Conservation (phyloP, 2,329 filamentous ascomycete species). For the Colletotrichum melonis region DNA sequence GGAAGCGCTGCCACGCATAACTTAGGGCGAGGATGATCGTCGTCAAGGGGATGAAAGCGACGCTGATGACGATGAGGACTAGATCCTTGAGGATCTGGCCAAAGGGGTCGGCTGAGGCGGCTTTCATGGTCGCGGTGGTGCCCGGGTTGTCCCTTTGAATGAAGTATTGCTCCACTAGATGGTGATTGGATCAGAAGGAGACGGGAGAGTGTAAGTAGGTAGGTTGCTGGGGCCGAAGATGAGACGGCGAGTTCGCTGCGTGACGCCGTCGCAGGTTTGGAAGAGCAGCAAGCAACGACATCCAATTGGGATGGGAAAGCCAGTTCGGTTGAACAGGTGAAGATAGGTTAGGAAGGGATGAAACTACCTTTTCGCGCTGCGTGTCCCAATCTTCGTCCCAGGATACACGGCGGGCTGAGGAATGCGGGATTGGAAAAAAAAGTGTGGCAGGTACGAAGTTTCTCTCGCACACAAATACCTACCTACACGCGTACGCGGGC, state of each 20-base stretch:
- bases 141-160: too few relatives aligned
- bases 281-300: neutral
- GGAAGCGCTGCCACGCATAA: constrained; percentile 17
- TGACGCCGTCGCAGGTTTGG: neutral
- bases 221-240: constrained; percentile 22
- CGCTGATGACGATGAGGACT: constrained; percentile 27
- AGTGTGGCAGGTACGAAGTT: neutral
- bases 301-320: neutral
- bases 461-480: neutral
- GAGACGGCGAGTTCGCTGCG: constrained; percentile 9
- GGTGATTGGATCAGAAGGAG: neutral
- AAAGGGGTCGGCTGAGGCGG: constrained; percentile 11
- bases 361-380: constrained; percentile 20
- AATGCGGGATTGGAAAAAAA: neutral
- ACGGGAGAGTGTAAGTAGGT: neutral
- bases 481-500: neutral
- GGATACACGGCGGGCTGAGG: constrained; percentile 15
- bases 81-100: constrained; percentile 30
- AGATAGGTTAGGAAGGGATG: neutral
- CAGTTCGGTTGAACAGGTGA: neutral
- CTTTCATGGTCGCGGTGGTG: constrained; percentile 13
- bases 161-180: neutral
- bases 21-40: constrained; percentile 7
- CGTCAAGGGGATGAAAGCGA: constrained; percentile 25
- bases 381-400: neutral